Evolutionary conservation across 169 alveolate species (phyloP).

Genomic region (Plasmodium billcollinsi): DNA sequence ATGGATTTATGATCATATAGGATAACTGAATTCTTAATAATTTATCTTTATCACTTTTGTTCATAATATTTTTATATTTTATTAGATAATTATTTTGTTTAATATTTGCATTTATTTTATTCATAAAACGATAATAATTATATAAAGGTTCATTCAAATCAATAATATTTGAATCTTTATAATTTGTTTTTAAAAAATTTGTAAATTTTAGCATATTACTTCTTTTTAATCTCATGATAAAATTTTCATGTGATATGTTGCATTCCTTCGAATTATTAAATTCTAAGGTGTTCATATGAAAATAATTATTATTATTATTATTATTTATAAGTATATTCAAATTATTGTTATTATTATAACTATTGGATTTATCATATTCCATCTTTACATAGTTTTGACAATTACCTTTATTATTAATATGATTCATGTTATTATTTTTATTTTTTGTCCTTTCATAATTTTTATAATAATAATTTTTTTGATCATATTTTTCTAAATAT

Average conservation of each 20-base stretch:
- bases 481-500: conserved; percentile 32
- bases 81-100: conserved; percentile 27
- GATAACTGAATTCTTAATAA: conserved; percentile 54
- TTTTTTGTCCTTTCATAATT: conserved; percentile 12
- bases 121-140: conserved; percentile 56
- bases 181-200: conserved; percentile 11
- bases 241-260: conserved; percentile 5
- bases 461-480: conserved; percentile 24
- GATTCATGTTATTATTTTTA: conserved; percentile 2
- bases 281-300: conserved; percentile 9
- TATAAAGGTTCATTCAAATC: conserved; percentile 49
- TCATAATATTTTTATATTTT: conserved; percentile 45
- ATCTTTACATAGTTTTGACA: background rate
- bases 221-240: conserved; percentile 24
- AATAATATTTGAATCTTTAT: conserved; percentile 26
- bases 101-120: conserved; percentile 69
- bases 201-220: conserved; percentile 73
- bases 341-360: conserved; percentile 7
- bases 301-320: background rate
- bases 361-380: background rate
- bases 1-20: conserved; percentile 73
- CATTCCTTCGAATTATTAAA: background rate
- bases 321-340: background rate
- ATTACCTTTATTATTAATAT: background rate
- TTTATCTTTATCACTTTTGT: conserved; percentile 70